Conservation (phyloP, 257 asterid species). For the Anisodus tanguticus region DNA sequence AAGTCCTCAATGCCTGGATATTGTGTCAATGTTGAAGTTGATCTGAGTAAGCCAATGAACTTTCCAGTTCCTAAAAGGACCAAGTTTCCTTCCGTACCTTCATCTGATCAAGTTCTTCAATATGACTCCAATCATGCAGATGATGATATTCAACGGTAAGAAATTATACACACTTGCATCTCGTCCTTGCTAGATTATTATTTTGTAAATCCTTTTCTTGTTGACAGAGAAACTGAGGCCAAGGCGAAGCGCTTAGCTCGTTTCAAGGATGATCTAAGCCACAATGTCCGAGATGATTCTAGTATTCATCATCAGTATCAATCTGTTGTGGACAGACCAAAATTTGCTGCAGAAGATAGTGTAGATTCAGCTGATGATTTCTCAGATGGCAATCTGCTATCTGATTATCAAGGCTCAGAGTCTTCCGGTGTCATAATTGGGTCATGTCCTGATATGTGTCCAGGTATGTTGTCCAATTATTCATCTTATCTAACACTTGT, state of each 20-base stretch:
- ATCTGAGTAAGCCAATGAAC: slow-evolving; percentile 42
- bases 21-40: slow-evolving; percentile 47
- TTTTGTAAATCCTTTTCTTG: slow-evolving; percentile 31
- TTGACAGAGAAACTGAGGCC: slow-evolving; percentile 74
- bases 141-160: slow-evolving; percentile 70
- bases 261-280: slow-evolving; percentile 75
- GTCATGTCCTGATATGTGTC: slow-evolving; percentile 94
- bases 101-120: slow-evolving; percentile 49
- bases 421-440: slow-evolving; percentile 75
- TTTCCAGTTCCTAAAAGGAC: slow-evolving; percentile 67
- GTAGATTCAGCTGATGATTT: slow-evolving; percentile 53
- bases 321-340: slow-evolving; percentile 44
- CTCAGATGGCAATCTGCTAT: slow-evolving; percentile 41
- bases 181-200: slow-evolving; percentile 20
- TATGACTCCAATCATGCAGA: slow-evolving; percentile 51
- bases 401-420: slow-evolving; percentile 58
- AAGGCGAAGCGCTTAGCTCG: slow-evolving; percentile 94
- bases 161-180: slow-evolving; percentile 14
- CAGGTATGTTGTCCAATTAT: slow-evolving; percentile 61
- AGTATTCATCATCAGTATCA: slow-evolving; percentile 54
- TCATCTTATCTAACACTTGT: slow-evolving; percentile 28
- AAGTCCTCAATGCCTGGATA: slow-evolving; percentile 45
- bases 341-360: slow-evolving; percentile 47
- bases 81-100: slow-evolving; percentile 63
- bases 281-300: slow-evolving; percentile 48